Percentiles rank a stretch among this genome's conserved stretches.
These are phyloP conservation scores for Corylus americana DNA, from an alignment of 306 rosid genomes.

Conservation along the genomic window DNA sequence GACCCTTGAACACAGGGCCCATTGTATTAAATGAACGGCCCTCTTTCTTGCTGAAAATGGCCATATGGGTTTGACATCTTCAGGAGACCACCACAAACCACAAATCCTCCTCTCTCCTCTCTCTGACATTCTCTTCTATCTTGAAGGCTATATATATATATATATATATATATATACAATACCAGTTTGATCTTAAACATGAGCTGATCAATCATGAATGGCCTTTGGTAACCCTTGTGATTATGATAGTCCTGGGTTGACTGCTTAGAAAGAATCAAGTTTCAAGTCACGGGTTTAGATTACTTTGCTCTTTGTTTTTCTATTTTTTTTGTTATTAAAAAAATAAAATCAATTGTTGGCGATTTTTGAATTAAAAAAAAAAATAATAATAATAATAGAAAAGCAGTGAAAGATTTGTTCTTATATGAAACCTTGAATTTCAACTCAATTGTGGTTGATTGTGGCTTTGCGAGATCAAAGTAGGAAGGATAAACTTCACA, in stretches of 20 bases:
- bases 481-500: not conserved
- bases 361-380: not conserved
- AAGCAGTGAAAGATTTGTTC: not conserved
- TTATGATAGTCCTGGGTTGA: not conserved
- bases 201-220: not conserved
- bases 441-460: not conserved
- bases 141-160: not conserved
- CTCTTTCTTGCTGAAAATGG: not conserved
- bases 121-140: not conserved
- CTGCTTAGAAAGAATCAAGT: not conserved
- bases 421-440: no score
- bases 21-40: conserved; percentile 9
- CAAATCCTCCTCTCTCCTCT: not conserved
- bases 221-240: not conserved
- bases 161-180: not conserved
- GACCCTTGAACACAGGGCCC: conserved; percentile 31
- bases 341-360: not conserved
- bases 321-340: not conserved
- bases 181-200: not conserved
- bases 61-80: conserved; percentile 7
- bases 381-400: not conserved
- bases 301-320: not conserved
- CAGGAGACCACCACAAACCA: not conserved
- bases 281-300: not conserved
- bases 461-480: not conserved